Base-by-base conservation (phyloP, 495 filamentous ascomycete species). In the Podospora comata region DNA sequence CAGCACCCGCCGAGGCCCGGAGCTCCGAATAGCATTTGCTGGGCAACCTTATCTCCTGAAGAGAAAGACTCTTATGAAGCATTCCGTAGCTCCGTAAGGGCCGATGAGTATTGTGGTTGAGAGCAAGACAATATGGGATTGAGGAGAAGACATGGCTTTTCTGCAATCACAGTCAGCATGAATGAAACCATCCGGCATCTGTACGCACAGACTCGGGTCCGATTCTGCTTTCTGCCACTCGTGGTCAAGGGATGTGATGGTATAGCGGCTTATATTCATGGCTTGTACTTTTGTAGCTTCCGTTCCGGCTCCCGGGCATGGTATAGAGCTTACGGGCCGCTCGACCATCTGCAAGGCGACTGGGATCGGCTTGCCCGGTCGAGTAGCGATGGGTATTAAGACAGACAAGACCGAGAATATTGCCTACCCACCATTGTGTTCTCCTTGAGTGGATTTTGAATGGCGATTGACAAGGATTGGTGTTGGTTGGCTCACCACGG, bases 271-370 rank as follows among this genome's bases (percentile, higher is more conserved):
- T 23, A 23, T 23, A 1, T 23, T 23, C 23, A 23, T 23, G 23
- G 23, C 23, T 23, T 48, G 39, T 18, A 48, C 9, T 48, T 48
- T 48, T 48, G 39, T 58, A 59, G 64, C 64, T 65, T 20, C 64
- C 64, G 64, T 65, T 57, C 64, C 64, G 54, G 44, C 53, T 65
- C 34, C 55, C 53, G 23, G 64, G 54, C 44, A 28, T 26, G 27
- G 62, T 60, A 44, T 7, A 39, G 27, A 67, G 28, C 18, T 18
- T 26, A 54, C 64, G 53, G 64, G 15, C 64, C 64, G 55, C 53
- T 16, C n/a, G 26, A 20, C 30, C 18, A 61, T 61, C 20, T 61
- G 27, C 23, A 27, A 61, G 23, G 0, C 27, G 13, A 6, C 34
- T 5, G 34, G 34, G 34, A 39, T 39, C 13, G 39, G 5, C 39